Conservation (phyloP, 148 eudicot species). For the Persicaria maculosa region DNA sequence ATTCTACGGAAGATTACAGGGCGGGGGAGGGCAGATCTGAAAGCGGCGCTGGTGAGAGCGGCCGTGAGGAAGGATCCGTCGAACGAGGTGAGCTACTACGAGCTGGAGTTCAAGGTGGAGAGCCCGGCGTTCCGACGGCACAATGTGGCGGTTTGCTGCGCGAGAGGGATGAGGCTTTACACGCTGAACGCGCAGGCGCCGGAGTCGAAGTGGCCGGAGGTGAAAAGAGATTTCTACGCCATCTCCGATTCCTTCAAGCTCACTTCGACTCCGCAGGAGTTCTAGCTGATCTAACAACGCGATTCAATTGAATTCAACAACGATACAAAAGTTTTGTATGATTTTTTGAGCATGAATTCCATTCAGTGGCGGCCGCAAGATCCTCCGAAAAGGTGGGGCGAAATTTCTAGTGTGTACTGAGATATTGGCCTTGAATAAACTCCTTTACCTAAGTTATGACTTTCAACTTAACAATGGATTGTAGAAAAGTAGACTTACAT, state of each 20-base stretch:
- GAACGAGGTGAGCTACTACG: slow-evolving; percentile 54
- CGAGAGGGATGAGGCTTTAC: slow-evolving; percentile 51
- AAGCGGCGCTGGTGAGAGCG: slow-evolving; percentile 53
- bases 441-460: no score
- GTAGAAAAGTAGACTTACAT: no score
- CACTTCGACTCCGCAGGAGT: slow-evolving; percentile 17
- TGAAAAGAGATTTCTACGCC: slow-evolving; percentile 49
- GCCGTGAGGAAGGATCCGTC: slow-evolving; percentile 44
- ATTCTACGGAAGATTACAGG: slow-evolving; percentile 53
- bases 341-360: not conserved
- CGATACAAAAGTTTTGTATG: not conserved
- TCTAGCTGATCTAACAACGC: not conserved
- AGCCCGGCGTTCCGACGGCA: slow-evolving; percentile 70
- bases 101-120: slow-evolving; percentile 66
- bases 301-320: not conserved
- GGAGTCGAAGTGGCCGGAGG: slow-evolving; percentile 58
- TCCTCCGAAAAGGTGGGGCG: no score
- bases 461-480: no score
- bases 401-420: no score
- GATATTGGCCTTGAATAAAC: no score
- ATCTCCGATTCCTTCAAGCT: slow-evolving; percentile 67
- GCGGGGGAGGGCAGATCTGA: slow-evolving; percentile 39
- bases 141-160: slow-evolving; percentile 80
- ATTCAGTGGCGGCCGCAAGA: no score
- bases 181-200: slow-evolving; percentile 89